These are phyloP conservation scores for Coemansia umbellata DNA, from an alignment of 192 early-diverging fungal species.

Conservation along the genomic window DNA sequence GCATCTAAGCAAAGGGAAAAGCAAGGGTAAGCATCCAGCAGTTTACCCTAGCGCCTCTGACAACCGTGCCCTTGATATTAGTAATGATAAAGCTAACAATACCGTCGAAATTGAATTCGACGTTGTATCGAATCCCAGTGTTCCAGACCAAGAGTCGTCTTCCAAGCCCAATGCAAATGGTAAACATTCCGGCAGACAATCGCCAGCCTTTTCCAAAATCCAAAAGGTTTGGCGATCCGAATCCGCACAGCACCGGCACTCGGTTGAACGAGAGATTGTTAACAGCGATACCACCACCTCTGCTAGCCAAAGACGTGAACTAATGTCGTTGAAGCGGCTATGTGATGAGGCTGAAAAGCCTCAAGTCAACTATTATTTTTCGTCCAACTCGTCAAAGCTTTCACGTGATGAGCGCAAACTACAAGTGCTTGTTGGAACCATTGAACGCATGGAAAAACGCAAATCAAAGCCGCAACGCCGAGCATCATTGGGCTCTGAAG, in stretches of 20 bases:
- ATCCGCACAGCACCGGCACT: not conserved
- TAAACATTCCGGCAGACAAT: not conserved
- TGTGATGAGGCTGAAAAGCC: slow-evolving; percentile 43
- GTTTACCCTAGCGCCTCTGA: not conserved
- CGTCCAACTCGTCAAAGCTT: slow-evolving; percentile 44
- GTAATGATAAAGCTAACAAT: not conserved
- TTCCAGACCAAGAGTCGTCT: not conserved
- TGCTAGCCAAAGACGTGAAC: slow-evolving; percentile 18
- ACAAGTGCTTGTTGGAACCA: slow-evolving; percentile 58
- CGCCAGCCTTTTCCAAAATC: not conserved
- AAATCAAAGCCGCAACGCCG: slow-evolving; percentile 36
- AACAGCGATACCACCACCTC: not conserved
- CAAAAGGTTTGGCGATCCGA: not conserved
- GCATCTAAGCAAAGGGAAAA: not conserved
- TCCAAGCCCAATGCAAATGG: not conserved
- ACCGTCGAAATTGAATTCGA: not conserved
- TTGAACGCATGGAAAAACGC: slow-evolving; percentile 60
- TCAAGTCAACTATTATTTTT: slow-evolving; percentile 43
- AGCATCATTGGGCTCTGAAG: not conserved
- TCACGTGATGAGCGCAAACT: slow-evolving; percentile 69
- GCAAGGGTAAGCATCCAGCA: slow-evolving; percentile 14
- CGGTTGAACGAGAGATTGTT: not conserved
- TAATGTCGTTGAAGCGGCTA: slow-evolving; percentile 24
- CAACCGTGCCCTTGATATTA: not conserved
- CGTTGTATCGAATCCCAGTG: too few species aligned